Base-by-base conservation (phyloP, 257 asterid species). In the Lycium ferocissimum region DNA sequence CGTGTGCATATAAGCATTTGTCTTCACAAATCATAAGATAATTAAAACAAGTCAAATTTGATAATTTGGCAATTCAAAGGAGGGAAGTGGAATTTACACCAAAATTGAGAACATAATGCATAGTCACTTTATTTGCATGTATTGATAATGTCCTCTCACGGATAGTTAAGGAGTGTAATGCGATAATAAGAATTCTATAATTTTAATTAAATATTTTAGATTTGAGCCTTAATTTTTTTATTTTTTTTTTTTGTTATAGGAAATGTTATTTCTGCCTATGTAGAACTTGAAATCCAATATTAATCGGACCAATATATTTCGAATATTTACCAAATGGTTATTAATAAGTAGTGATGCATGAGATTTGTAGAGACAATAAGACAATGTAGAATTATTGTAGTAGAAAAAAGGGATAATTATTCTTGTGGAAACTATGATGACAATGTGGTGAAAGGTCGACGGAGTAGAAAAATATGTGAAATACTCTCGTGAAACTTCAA, bases 401-500 rank as follows among this genome's bases (percentile, higher is more conserved):
- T 45, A 26, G 59, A n/a, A 69, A 38, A 66, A 15, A 15, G 43
- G 53, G n/a, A 69, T 69, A 69, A 69, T 33, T 66, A 66, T 33
- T 66, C 73, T 40, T 40, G 5, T 66, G 18, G 20, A 66, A 66
- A 66, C 40, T 66, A 66, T 56, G 61, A 56, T 69, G 79, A 71
- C 56, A 22, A 71, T 71, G 57, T 71, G 79, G 79, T 71, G 38
- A 71, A 71, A 18, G 43, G 15, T 71, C 79, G 57, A 71, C 35
- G 1, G 18, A 71, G 2, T 18, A 51, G 57, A 5, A 43, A n/a
- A 17, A 43, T 43, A 9, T 71, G 17, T 43, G 35, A 40, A 20
- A 62, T 62, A 9, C 4, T 56, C 18, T 3, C 40, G 1, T 9
- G 8, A 26, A 65, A 65, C 5, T 17, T 9, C 10, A 65, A 65